Percentiles rank a stretch among this genome's conserved stretches.
Conservation (phyloP, 163 green algal genomes). For the Smithsoniella earleae region DNA sequence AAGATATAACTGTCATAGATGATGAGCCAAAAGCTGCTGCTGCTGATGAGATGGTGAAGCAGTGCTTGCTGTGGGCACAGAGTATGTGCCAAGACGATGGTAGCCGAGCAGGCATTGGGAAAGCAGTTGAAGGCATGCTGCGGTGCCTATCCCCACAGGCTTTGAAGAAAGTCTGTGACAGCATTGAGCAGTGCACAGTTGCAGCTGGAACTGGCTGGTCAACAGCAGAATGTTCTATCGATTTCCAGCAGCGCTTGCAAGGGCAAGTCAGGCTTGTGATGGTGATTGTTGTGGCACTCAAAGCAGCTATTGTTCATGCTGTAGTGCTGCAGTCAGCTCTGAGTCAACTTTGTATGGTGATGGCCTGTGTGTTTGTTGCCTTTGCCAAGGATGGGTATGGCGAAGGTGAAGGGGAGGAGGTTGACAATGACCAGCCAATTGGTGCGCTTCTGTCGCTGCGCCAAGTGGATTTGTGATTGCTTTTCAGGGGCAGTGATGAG, state of each 20-base stretch:
- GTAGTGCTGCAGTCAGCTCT: constrained; percentile 1
- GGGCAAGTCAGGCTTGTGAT: no score
- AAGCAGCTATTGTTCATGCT: neutral
- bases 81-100: neutral
- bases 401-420: constrained; percentile 38
- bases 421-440: constrained; percentile 11
- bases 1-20: no score
- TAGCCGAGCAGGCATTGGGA: neutral
- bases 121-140: neutral
- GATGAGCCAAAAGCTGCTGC: no score
- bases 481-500: constrained; percentile 29
- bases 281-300: neutral
- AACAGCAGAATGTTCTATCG: no score
- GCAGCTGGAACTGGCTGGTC: no score
- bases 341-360: neutral
- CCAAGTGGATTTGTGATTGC: no score
- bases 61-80: constrained; percentile 60
- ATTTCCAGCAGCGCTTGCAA: no score
- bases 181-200: no score
- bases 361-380: neutral
- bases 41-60: no score
- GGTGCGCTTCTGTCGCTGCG: constrained; percentile 10
- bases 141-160: no score
- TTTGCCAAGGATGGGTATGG: constrained; percentile 9
- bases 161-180: no score